phyloP scores from a whole-genome alignment of 2,329 filamentous ascomycete genomes.

The Graphilbum ipis-grandicollis region DNA sequence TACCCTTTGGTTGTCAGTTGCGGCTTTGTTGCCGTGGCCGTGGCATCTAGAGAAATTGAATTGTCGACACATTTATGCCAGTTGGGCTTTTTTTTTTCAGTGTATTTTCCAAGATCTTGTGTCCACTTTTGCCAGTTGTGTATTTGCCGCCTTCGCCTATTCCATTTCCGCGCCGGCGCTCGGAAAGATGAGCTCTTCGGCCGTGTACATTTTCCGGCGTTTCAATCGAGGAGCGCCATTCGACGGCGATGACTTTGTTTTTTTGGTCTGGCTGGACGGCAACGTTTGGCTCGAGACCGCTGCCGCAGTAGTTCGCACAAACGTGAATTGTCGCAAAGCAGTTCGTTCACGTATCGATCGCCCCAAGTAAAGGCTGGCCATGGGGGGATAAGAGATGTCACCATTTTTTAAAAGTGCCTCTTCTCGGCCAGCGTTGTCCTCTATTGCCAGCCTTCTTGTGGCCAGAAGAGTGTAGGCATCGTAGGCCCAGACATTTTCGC shows the following conservation, averaged over 20 bases:
- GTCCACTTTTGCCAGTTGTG: no score
- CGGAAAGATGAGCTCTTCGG: no score
- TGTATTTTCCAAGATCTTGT: neutral
- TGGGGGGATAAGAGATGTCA: neutral
- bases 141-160: no score
- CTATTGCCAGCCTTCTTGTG: no score
- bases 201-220: no score
- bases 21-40: slow-evolving; percentile 6
- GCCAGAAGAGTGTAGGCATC: slow-evolving; percentile 3
- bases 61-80: slow-evolving; percentile 15
- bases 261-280: no score
- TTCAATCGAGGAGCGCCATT: no score
- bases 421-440: no score
- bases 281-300: neutral
- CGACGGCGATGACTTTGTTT: no score
- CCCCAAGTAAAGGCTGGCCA: neutral
- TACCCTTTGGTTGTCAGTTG: slow-evolving; percentile 34
- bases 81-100: neutral
- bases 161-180: no score
- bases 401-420: no score
- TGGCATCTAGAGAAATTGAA: slow-evolving; percentile 19
- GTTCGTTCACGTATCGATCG: neutral
- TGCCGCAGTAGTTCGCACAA: neutral
- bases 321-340: neutral
- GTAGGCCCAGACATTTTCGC: neutral